Percentiles rank a stretch among this genome's conserved stretches.
Conservation (phyloP, 768 basidiomycete genomes). For the Brasilioporus rufonigricans region DNA sequence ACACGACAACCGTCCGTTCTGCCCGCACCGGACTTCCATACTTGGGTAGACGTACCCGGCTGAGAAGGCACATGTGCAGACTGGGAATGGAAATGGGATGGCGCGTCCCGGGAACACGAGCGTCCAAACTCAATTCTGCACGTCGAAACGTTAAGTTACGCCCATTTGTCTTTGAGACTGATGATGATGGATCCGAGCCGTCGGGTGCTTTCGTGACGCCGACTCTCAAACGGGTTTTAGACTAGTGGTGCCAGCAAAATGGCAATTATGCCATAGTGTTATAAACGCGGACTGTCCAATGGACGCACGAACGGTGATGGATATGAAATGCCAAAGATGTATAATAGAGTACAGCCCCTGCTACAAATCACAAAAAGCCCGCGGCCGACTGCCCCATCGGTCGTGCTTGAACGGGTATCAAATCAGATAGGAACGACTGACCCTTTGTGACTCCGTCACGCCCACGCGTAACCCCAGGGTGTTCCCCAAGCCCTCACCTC, state of each 20-base stretch:
- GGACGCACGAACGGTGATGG: neutral
- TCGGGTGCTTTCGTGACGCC: neutral
- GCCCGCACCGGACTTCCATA: conserved; percentile 11
- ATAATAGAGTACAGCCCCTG: conserved; percentile 21
- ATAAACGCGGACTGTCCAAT: neutral
- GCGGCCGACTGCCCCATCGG: conserved; percentile 15
- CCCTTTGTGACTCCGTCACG: conserved; percentile 2
- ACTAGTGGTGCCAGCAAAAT: neutral
- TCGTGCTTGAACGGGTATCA: conserved; percentile 20
- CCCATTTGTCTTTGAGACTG: neutral
- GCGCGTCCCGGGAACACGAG: neutral
- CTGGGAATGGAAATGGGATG: conserved; percentile 11
- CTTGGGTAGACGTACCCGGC: neutral
- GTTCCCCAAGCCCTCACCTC: conserved; percentile 1
- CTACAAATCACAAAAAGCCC: conserved; percentile 16
- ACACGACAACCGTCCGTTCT: conserved; percentile 3
- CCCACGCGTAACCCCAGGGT: neutral
- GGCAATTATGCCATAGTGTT: conserved; percentile 3
- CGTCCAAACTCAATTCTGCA: conserved; percentile 8
- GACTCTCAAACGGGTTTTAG: neutral
- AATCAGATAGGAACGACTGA: conserved; percentile 28
- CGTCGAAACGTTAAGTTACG: conserved; percentile 10
- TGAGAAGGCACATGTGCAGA: neutral
- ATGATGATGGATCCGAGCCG: conserved; percentile 14
- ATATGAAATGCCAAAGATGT: conserved; percentile 16